These are phyloP conservation scores for Cyberlindnera galapagoensis DNA, from an alignment of 805 yeast species.

Conservation along the genomic window DNA sequence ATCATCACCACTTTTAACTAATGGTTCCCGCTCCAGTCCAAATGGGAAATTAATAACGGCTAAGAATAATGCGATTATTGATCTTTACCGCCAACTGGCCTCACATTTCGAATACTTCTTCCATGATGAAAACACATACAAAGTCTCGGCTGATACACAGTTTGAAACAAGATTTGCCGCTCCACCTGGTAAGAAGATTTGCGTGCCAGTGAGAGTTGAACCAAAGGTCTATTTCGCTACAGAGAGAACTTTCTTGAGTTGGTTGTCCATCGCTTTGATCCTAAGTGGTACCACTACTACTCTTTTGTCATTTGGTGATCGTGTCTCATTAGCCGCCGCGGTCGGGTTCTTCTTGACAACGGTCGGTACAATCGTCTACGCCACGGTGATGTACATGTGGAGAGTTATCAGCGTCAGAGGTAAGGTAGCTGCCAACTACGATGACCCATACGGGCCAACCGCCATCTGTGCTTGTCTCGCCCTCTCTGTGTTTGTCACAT, in stretches of 20 bases:
- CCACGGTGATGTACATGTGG: constrained; percentile 69
- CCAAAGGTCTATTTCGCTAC: constrained; percentile 99
- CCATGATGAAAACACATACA: constrained; percentile 42
- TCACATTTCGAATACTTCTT: constrained; percentile 38
- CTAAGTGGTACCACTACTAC: constrained; percentile 87
- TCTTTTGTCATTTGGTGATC: constrained; percentile 76
- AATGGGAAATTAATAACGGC: constrained; percentile 4
- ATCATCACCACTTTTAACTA: constrained; percentile 26
- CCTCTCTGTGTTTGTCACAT: constrained; percentile 57
- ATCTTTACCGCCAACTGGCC: constrained; percentile 17
- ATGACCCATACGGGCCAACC: constrained; percentile 83
- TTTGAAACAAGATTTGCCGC: constrained; percentile 55
- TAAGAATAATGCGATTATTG: constrained; percentile 13
- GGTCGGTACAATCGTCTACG: constrained; percentile 61
- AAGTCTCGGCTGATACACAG: constrained; percentile 58
- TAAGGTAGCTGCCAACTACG: constrained; percentile 78
- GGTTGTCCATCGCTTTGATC: constrained; percentile 88
- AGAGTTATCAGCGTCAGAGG: constrained; percentile 78
- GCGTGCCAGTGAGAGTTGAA: constrained; percentile 93
- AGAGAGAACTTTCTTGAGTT: constrained; percentile 88
- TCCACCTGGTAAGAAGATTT: constrained; percentile 84
- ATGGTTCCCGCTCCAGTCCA: constrained; percentile 11
- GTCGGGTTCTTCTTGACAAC: constrained; percentile 84
- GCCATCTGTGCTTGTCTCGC: constrained; percentile 71
- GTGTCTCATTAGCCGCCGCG: constrained; percentile 70